Evolutionary conservation across 495 filamentous ascomycete species (phyloP).

Genomic region (Penicillium coprophilum): DNA sequence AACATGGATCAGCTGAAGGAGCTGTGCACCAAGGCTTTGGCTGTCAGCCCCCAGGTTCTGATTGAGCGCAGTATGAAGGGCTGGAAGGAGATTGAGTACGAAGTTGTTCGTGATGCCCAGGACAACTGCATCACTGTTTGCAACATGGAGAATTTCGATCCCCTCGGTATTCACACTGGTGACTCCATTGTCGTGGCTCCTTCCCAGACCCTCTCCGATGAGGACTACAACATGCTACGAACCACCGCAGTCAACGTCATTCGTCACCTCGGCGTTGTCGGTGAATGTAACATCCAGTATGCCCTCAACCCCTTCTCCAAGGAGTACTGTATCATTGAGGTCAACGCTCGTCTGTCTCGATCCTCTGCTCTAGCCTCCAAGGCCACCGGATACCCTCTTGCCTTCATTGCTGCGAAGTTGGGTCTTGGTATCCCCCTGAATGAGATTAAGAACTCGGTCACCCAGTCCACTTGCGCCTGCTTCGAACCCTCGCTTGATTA

Average conservation of each 20-base stretch:
- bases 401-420: conserved; percentile 94
- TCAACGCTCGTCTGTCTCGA: conserved; percentile 95
- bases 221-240: conserved; percentile 99
- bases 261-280: conserved; percentile 92
- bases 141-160: conserved; percentile 99
- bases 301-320: conserved; percentile 93
- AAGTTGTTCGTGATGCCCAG: conserved; percentile 91
- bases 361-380: conserved; percentile 97
- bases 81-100: conserved; percentile 99
- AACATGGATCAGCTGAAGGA: conserved; percentile 83
- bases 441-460: conserved; percentile 94
- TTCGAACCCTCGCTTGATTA: conserved; percentile 99
- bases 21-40: conserved; percentile 92
- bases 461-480: conserved; percentile 93
- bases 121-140: conserved; percentile 99
- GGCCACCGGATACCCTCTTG: conserved; percentile 94
- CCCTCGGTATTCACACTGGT: conserved; percentile 95
- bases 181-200: conserved; percentile 98
- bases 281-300: conserved; percentile 99
- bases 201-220: conserved; percentile 93
- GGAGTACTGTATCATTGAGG: conserved; percentile 99
- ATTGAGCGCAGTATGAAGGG: conserved; percentile 99
- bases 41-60: conserved; percentile 91
- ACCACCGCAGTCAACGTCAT: conserved; percentile 99
- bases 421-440: conserved; percentile 93